Percentiles rank a stretch among this genome's conserved stretches.
These are phyloP conservation scores for Astrothelium macrocarpum DNA, from an alignment of 495 filamentous ascomycete genomes.

Conservation along the genomic window DNA sequence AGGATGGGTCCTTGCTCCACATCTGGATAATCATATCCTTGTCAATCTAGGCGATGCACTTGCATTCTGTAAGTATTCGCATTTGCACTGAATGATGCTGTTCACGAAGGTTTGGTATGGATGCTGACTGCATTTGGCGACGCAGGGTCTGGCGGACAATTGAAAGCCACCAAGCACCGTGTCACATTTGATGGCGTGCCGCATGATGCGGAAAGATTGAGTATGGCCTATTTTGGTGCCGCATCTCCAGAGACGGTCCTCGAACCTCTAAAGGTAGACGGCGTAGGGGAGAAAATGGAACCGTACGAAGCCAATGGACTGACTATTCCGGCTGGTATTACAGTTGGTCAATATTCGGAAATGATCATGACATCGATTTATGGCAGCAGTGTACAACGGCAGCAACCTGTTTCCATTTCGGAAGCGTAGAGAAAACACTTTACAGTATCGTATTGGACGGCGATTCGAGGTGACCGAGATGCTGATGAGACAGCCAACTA, in stretches of 20 bases:
- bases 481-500: no score
- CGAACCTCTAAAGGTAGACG: background rate
- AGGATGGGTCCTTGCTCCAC: slow-evolving; percentile 11
- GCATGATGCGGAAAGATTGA: slow-evolving; percentile 10
- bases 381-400: background rate
- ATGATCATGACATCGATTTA: slow-evolving; percentile 11
- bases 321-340: slow-evolving; percentile 9
- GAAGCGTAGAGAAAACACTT: background rate
- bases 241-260: slow-evolving; percentile 10
- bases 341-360: slow-evolving; percentile 8
- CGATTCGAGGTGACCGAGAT: no score
- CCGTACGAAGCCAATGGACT: slow-evolving; percentile 11
- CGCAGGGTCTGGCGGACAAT: slow-evolving; percentile 8
- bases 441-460: no score
- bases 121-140: background rate
- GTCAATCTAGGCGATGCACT: slow-evolving; percentile 13
- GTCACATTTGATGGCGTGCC: slow-evolving; percentile 10
- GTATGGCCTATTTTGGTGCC: slow-evolving; percentile 13
- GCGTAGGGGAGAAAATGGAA: background rate
- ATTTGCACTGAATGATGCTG: background rate
- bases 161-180: slow-evolving; percentile 12
- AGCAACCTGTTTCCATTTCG: background rate
- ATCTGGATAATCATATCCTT: slow-evolving; percentile 7
- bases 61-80: slow-evolving; percentile 7
- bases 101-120: background rate